phyloP scores from a whole-genome alignment of 202 grass and related monocot species.

The Bolboschoenoplectus hybrid region DNA sequence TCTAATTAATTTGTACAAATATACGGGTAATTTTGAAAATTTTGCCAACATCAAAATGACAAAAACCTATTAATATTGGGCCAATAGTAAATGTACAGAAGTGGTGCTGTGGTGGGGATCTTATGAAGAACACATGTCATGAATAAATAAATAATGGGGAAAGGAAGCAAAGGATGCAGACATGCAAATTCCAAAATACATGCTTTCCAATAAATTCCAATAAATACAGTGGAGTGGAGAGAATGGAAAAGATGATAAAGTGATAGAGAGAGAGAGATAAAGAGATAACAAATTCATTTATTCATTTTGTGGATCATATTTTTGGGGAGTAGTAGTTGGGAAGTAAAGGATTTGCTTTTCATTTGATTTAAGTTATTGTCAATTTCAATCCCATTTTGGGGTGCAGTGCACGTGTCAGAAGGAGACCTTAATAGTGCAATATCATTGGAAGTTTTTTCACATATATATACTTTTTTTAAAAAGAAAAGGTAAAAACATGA shows the following conservation, averaged over 20 bases:
- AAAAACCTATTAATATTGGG: neutral
- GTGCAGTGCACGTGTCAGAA: conserved; percentile 21
- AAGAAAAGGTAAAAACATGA: too few species aligned
- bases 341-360: conserved; percentile 18
- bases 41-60: neutral
- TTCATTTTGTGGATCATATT: neutral
- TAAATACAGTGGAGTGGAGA: conserved; percentile 15
- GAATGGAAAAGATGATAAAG: too few species aligned
- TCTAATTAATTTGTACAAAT: neutral
- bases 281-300: conserved; percentile 18
- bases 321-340: conserved; percentile 24
- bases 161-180: neutral
- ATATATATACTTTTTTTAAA: neutral
- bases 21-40: neutral
- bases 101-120: neutral
- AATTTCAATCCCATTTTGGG: neutral
- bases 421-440: neutral
- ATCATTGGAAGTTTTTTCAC: neutral
- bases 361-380: conserved; percentile 6
- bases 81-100: neutral
- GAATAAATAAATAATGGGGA: neutral
- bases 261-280: neutral
- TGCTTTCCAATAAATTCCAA: conserved; percentile 32
- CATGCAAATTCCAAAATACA: conserved; percentile 11
- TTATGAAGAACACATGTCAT: neutral